Conservation (phyloP, 1,284 basidiomycete genomes). For the Trichosporon sp. region DNA sequence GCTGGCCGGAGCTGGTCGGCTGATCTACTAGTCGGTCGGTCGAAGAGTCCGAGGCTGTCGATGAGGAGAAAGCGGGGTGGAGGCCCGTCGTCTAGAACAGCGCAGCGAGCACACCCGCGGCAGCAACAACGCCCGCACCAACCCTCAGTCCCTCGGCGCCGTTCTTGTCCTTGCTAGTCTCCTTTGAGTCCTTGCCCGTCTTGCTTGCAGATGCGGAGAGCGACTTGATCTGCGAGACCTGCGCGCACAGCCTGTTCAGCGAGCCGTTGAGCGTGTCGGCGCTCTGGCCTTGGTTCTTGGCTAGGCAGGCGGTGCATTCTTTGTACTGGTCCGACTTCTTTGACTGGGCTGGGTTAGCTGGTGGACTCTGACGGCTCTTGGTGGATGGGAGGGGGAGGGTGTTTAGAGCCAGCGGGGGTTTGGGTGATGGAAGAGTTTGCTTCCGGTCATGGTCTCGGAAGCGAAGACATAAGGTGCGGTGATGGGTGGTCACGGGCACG, state of each 20-base stretch:
- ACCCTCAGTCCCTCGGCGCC: background rate
- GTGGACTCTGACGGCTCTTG: background rate
- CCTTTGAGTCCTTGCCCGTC: background rate
- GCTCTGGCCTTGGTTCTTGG: background rate
- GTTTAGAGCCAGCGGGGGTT: too few relatives aligned
- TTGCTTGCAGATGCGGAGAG: background rate
- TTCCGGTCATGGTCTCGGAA: too few relatives aligned
- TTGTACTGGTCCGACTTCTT: conserved; percentile 2
- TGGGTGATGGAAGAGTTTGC: background rate
- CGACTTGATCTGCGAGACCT: conserved; percentile 3
- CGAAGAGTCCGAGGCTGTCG: background rate
- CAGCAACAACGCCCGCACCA: background rate
- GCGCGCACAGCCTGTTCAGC: conserved; percentile 6
- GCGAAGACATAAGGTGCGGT: too few relatives aligned
- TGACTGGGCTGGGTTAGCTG: background rate
- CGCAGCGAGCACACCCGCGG: background rate
- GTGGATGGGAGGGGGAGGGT: background rate
- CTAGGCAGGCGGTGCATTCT: conserved; percentile 3
- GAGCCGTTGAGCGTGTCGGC: background rate
- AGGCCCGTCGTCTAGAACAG: background rate
- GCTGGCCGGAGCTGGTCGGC: too few relatives aligned
- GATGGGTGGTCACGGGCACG: too few relatives aligned
- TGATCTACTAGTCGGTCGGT: too few relatives aligned
- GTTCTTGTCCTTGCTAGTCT: background rate
- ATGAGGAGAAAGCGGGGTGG: background rate